phyloP scores from a whole-genome alignment of 23 red algal species.

The Gracilaria gracilis region DNA sequence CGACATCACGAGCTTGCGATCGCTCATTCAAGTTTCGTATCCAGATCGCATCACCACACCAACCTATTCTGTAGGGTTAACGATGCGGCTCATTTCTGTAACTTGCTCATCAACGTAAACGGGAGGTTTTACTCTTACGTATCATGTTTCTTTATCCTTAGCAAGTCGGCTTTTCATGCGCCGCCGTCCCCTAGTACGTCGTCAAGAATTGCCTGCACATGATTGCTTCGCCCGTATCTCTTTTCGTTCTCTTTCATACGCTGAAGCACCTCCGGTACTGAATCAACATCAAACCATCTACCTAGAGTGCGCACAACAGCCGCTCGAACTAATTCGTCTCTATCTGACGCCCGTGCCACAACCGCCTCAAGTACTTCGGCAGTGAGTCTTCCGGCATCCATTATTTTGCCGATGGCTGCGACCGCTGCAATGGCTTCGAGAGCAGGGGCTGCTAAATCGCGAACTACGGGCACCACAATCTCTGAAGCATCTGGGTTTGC shows the following conservation, averaged over 20 bases:
- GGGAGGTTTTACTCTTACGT: not conserved
- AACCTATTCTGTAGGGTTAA: not conserved
- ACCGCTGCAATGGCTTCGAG: conserved; percentile 65
- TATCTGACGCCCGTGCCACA: conserved; percentile 25
- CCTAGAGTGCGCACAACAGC: conserved; percentile 60
- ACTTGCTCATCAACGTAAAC: conserved; percentile 12
- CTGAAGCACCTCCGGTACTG: conserved; percentile 6
- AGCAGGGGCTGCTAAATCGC: conserved; percentile 27
- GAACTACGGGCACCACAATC: conserved; percentile 20
- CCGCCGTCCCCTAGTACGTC: not conserved
- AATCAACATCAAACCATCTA: conserved; percentile 36
- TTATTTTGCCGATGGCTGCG: conserved; percentile 44
- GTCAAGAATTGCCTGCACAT: conserved; percentile 54
- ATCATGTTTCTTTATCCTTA: not conserved
- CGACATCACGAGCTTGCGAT: not conserved
- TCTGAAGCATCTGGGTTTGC: conserved; percentile 10
- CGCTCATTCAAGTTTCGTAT: not conserved
- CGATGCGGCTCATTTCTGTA: not conserved
- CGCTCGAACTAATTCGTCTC: conserved; percentile 56
- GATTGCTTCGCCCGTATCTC: conserved; percentile 27
- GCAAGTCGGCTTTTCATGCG: not conserved
- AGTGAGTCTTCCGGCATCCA: not conserved
- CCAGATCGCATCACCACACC: not conserved
- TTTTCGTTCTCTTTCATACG: conserved; percentile 39
- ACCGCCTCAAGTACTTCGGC: conserved; percentile 32